Evolutionary conservation across 768 basidiomycete genomes (phyloP).

Genomic region (Candolleomyces eurysporus): DNA sequence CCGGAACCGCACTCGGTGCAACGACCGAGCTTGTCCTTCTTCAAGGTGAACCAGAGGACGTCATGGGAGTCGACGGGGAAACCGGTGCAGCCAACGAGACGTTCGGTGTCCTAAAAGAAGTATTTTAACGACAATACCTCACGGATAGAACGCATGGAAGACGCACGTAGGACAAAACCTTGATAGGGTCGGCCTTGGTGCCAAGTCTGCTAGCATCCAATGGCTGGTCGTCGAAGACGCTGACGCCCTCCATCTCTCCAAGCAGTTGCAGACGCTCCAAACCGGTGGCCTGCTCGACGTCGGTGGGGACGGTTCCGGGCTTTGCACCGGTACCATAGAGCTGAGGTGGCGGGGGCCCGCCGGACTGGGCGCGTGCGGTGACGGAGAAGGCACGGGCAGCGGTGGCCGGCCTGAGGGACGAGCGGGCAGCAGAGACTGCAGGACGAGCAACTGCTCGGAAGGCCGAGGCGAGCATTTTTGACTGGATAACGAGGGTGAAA

Average conservation of each 20-base stretch:
- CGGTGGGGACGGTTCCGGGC: constrained; percentile 74
- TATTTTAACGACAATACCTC: constrained; percentile 1
- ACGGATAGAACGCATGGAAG: not conserved
- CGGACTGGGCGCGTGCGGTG: constrained; percentile 54
- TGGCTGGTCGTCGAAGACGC: constrained; percentile 86
- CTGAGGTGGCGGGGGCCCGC: constrained; percentile 52
- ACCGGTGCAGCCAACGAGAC: constrained; percentile 93
- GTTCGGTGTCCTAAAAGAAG: constrained; percentile 62
- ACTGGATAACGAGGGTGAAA: not conserved
- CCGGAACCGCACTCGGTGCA: constrained; percentile 95
- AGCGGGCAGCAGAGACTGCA: constrained; percentile 37
- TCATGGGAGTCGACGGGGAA: constrained; percentile 95
- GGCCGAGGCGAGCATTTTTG: constrained; percentile 42
- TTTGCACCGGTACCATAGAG: constrained; percentile 74
- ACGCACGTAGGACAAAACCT: constrained; percentile 83
- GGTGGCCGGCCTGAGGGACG: constrained; percentile 28
- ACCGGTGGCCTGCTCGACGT: constrained; percentile 92
- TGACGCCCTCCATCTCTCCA: constrained; percentile 83
- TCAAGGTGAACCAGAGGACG: constrained; percentile 77
- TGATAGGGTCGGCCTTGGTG: constrained; percentile 83
- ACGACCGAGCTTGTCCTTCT: constrained; percentile 65
- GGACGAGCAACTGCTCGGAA: constrained; percentile 46
- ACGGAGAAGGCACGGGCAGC: constrained; percentile 55
- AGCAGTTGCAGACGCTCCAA: constrained; percentile 93
- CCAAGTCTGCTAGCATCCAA: constrained; percentile 84